A percentile compares a stretch with the other conserved stretches of the same genome.
These are phyloP conservation scores for Scheffersomyces spartinae DNA, from an alignment of 805 yeast species.

Conservation along the genomic window DNA sequence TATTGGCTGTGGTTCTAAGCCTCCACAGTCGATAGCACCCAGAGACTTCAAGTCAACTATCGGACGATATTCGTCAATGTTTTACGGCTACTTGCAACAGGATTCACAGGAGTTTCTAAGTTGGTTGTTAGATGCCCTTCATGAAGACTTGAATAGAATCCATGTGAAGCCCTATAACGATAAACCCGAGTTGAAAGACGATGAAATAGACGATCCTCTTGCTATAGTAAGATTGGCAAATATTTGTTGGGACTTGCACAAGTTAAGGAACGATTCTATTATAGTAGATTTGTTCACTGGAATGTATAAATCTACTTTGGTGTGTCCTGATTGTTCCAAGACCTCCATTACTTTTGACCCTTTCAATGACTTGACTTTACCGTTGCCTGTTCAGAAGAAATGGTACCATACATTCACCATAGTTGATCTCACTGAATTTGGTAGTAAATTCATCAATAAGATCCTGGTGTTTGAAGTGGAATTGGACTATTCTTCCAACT, in stretches of 20 bases:
- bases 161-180: conserved; percentile 75
- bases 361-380: conserved; percentile 78
- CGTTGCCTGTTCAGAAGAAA: conserved; percentile 63
- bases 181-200: conserved; percentile 70
- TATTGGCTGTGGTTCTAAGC: conserved; percentile 13
- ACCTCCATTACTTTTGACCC: conserved; percentile 90
- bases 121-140: conserved; percentile 77
- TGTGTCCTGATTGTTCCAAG: conserved; percentile 76
- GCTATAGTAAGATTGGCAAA: conserved; percentile 56
- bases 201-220: conserved; percentile 38
- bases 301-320: conserved; percentile 75
- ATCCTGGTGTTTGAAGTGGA: conserved; percentile 54
- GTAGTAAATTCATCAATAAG: conserved; percentile 3
- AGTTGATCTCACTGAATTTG: conserved; percentile 28
- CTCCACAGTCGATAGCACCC: conserved; percentile 38
- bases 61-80: conserved; percentile 70
- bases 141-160: conserved; percentile 84
- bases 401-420: conserved; percentile 62
- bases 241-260: conserved; percentile 73
- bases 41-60: conserved; percentile 66
- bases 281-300: conserved; percentile 85
- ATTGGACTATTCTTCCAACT: conserved; percentile 51
- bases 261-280: conserved; percentile 71
- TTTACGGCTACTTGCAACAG: conserved; percentile 76
- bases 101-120: conserved; percentile 91